Conservation (phyloP, 768 basidiomycete genomes). For the Boletus bicolor region DNA sequence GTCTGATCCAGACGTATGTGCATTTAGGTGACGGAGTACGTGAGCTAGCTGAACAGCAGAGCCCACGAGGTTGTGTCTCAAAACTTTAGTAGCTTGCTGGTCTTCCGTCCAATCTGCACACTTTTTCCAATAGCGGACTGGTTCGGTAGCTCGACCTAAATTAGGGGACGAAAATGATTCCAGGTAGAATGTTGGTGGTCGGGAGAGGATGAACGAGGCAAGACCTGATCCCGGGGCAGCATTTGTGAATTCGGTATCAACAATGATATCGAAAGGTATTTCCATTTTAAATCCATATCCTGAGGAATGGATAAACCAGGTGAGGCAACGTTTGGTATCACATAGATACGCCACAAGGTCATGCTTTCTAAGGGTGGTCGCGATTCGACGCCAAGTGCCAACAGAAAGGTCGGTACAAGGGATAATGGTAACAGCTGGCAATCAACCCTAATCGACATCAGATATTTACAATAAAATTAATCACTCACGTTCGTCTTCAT, state of each 20-base stretch:
- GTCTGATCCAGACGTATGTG: slow-evolving; percentile 31
- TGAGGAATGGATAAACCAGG: slow-evolving; percentile 75
- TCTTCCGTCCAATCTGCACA: slow-evolving; percentile 78
- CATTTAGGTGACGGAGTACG: slow-evolving; percentile 47
- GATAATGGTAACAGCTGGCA: slow-evolving; percentile 66
- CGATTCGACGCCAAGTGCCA: slow-evolving; percentile 76
- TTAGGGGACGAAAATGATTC: slow-evolving; percentile 41
- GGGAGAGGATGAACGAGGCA: slow-evolving; percentile 62
- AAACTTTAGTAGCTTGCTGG: slow-evolving; percentile 58
- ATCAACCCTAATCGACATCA: neutral
- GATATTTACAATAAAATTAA: neutral
- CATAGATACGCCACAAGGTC: slow-evolving; percentile 78
- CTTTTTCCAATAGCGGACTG: slow-evolving; percentile 51
- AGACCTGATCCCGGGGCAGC: slow-evolving; percentile 53
- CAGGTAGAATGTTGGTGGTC: slow-evolving; percentile 66
- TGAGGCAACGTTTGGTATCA: slow-evolving; percentile 60
- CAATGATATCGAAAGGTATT: slow-evolving; percentile 63
- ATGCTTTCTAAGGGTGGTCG: slow-evolving; percentile 48
- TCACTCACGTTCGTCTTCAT: slow-evolving; percentile 72
- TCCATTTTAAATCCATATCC: slow-evolving; percentile 86
- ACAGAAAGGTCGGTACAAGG: slow-evolving; percentile 73
- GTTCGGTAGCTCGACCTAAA: slow-evolving; percentile 28
- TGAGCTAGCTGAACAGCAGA: slow-evolving; percentile 58
- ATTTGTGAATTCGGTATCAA: slow-evolving; percentile 54
- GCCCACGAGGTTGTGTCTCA: slow-evolving; percentile 65